These are phyloP conservation scores for Thermothielavioides terrestris DNA, from an alignment of 495 filamentous ascomycete genomes.

Conservation along the genomic window DNA sequence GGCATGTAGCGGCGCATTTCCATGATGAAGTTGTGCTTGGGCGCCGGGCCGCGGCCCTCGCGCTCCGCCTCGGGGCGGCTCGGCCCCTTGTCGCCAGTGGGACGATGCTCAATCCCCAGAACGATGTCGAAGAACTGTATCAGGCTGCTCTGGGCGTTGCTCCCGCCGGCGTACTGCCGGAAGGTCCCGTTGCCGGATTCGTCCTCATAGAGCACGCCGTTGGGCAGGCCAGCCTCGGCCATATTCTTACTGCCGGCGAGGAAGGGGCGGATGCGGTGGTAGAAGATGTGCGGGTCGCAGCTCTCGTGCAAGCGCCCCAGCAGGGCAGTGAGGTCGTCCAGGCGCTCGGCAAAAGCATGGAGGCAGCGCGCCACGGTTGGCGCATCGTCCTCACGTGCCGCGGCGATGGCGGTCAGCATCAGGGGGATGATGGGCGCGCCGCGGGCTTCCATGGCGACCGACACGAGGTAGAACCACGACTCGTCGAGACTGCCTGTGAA, in stretches of 20 bases:
- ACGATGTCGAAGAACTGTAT: slow-evolving; percentile 96
- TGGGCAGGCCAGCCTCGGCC: slow-evolving; percentile 79
- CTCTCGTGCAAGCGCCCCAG: slow-evolving; percentile 83
- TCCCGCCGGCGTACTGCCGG: slow-evolving; percentile 83
- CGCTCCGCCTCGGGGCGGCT: slow-evolving; percentile 37
- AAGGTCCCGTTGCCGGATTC: slow-evolving; percentile 61
- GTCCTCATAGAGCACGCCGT: slow-evolving; percentile 82
- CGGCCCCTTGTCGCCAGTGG: slow-evolving; percentile 62
- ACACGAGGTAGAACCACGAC: slow-evolving; percentile 96
- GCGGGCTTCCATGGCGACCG: slow-evolving; percentile 89
- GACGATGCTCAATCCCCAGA: slow-evolving; percentile 83
- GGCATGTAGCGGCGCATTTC: slow-evolving; percentile 99
- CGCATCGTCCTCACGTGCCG: slow-evolving; percentile 64
- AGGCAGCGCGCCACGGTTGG: slow-evolving; percentile 65
- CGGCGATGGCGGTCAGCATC: slow-evolving; percentile 79
- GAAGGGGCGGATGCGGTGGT: slow-evolving; percentile 86
- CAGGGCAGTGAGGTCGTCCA: slow-evolving; percentile 71
- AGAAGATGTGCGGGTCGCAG: slow-evolving; percentile 90
- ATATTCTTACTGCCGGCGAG: slow-evolving; percentile 96
- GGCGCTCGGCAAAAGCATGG: slow-evolving; percentile 66
- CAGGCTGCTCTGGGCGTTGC: slow-evolving; percentile 91
- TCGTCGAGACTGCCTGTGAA: slow-evolving; percentile 96
- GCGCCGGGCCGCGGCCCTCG: slow-evolving; percentile 46
- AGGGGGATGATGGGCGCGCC: slow-evolving; percentile 81
- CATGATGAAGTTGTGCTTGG: slow-evolving; percentile 81